Evolutionary conservation across 2,329 filamentous ascomycete species (phyloP), one percentile per base, ranked within the genome.

Genomic region (Cladosporium sp.): DNA sequence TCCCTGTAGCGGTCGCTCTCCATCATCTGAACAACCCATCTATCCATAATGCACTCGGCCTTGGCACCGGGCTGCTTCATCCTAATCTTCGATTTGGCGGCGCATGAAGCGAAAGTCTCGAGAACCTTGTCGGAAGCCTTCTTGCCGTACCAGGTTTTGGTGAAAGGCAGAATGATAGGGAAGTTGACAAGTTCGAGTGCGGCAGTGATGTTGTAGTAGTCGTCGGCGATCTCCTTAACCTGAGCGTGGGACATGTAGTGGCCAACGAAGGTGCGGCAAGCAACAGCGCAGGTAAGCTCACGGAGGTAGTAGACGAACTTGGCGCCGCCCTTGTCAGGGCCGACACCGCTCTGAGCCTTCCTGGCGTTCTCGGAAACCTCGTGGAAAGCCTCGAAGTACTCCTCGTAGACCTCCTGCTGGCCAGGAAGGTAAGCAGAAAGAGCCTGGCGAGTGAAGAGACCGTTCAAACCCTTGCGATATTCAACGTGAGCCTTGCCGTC

Each of bases 141-240:
- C 83, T 97, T 96, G 68, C 93, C 94, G 71, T 96, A 95, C 92
- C 92, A 97, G 5, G 92, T 92, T 80, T 92, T 93, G 72, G 92
- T 97, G 81, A 85, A 97, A 39, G 93, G 93, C 40, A 97, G 77
- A 72, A 97, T 97, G 76, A 97, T 89, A 60, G 94, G 93, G 80
- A 97, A 96, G 81, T 97, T 97, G 81, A 99, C 94, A 49, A 97
- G 84, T 76, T 99, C 94, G 66, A 97, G 84, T 20, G 94, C 94
- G 59, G 89, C 93, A 14, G 94, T 97, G 72, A 97, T 96, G 64
- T 93, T 84, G 77, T 96, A 97, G 79, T 96, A 99, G 77, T 97
- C 92, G 75, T 96, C 89, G 62, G 93, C 89, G 64, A 97, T 94
- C 80, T 90, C 92, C 83, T 95, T 93, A 70, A 97, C 87, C 51